Conservation (phyloP, 805 yeast species). For the Metschnikowia henanensis region DNA sequence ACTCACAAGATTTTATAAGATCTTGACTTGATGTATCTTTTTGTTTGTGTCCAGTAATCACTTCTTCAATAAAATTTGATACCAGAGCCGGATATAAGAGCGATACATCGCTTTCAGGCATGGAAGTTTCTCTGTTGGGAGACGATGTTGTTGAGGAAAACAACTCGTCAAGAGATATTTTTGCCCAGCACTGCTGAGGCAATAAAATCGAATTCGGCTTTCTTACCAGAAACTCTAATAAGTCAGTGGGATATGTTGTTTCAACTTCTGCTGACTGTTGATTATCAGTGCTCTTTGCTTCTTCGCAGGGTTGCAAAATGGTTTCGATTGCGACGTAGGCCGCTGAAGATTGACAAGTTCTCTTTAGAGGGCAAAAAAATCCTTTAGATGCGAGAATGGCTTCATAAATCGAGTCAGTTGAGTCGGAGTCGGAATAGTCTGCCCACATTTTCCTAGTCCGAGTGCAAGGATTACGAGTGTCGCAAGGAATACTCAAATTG, state of each 20-base stretch:
- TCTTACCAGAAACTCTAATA: neutral
- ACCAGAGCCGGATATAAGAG: too few relatives aligned
- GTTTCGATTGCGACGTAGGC: neutral
- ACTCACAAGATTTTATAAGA: too few relatives aligned
- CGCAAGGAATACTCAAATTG: too few relatives aligned
- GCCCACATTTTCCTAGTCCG: conserved; percentile 8
- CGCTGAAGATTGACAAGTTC: neutral
- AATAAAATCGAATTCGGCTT: too few relatives aligned
- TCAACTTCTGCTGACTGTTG: neutral
- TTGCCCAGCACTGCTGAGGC: neutral
- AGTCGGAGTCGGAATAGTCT: conserved; percentile 8
- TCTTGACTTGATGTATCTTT: too few relatives aligned
- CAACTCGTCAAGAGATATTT: neutral
- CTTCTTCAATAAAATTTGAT: too few relatives aligned
- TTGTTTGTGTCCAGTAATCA: too few relatives aligned
- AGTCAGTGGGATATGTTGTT: neutral
- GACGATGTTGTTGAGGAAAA: neutral
- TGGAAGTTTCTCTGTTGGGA: too few relatives aligned
- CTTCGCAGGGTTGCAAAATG: neutral
- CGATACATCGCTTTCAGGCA: too few relatives aligned
- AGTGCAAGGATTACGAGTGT: conserved; percentile 9
- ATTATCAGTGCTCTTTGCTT: too few relatives aligned
- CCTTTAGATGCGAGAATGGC: conserved; percentile 1
- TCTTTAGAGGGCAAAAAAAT: neutral
- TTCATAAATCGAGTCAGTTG: conserved; percentile 1